These are phyloP conservation scores for Thymus mandschuricus DNA, from an alignment of 257 asterid species.

Conservation along the genomic window DNA sequence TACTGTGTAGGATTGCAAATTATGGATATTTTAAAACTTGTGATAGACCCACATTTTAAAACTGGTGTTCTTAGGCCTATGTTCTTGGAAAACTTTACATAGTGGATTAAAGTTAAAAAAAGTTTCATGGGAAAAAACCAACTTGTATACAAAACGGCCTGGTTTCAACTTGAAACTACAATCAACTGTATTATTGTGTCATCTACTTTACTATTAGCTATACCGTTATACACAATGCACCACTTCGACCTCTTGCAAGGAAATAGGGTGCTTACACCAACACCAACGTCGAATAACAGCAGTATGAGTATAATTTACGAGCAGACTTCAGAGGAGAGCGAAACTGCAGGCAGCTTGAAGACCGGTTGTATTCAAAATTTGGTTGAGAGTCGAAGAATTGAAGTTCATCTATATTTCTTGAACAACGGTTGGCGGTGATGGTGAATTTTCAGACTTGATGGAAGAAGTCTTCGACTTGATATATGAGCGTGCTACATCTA, in stretches of 20 bases:
- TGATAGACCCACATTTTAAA: too few relatives aligned
- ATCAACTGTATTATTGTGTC: not conserved
- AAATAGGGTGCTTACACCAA: conserved; percentile 46
- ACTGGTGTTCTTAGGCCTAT: too few relatives aligned
- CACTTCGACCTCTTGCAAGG: conserved; percentile 47
- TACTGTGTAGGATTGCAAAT: too few relatives aligned
- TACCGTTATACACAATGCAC: conserved; percentile 40
- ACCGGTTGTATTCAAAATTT: not conserved
- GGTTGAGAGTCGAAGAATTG: not conserved
- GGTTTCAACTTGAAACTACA: conserved; percentile 16
- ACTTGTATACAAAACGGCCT: conserved; percentile 5
- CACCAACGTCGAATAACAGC: conserved; percentile 2
- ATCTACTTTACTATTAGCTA: conserved; percentile 21
- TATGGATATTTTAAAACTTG: too few relatives aligned
- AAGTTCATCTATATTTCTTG: conserved; percentile 40
- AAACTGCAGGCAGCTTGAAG: conserved; percentile 23
- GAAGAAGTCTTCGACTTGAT: conserved; percentile 54
- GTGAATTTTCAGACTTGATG: conserved; percentile 33
- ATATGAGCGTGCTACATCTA: conserved; percentile 74
- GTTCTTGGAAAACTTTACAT: too few relatives aligned
- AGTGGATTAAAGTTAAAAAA: not conserved
- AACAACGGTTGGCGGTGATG: conserved; percentile 38
- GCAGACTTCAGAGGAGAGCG: not conserved
- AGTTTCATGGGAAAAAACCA: not conserved
- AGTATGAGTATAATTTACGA: conserved; percentile 12